Conservation (phyloP, 257 asterid species). For the Solanum stenotomum region DNA sequence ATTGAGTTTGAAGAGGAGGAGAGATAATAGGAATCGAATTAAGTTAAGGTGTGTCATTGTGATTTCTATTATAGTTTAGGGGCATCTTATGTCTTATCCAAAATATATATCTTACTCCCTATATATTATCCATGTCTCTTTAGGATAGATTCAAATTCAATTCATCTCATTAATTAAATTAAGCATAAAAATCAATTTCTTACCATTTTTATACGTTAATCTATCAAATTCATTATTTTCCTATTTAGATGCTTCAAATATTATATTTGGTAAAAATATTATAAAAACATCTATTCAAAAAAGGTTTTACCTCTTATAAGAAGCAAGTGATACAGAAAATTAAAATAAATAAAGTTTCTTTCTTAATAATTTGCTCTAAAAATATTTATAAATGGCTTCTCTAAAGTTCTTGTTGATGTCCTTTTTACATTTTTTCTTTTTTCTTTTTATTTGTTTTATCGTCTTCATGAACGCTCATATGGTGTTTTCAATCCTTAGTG, state of each 20-base stretch:
- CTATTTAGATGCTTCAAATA: neutral
- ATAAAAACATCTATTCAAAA: neutral
- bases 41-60: too few species aligned
- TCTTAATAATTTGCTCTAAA: neutral
- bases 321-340: neutral
- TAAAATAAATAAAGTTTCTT: neutral
- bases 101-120: neutral
- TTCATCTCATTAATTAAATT: neutral
- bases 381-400: neutral
- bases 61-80: too few species aligned
- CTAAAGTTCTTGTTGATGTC: neutral
- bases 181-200: neutral
- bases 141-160: neutral
- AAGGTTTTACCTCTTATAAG: neutral
- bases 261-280: neutral
- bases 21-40: too few species aligned
- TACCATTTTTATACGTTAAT: neutral
- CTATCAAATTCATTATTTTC: neutral
- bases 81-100: neutral
- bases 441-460: neutral
- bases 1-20: too few species aligned
- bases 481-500: neutral
- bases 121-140: neutral
- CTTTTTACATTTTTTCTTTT: neutral
- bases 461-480: neutral